Conservation (phyloP, 495 filamentous ascomycete species). For the Amphirosellinia nigrospora region DNA sequence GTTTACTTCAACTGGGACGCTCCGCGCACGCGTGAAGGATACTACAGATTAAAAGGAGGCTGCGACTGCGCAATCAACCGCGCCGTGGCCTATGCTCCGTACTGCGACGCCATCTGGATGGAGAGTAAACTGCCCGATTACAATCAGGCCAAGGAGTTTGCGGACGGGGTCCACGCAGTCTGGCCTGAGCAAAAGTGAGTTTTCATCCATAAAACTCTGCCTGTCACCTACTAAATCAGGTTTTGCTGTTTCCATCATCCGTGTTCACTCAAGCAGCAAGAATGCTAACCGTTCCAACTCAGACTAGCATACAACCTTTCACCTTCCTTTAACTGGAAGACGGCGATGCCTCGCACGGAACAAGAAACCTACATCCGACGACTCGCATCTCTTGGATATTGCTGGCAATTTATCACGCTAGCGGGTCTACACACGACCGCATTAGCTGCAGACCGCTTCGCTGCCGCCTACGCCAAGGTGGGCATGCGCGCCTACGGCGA, state of each 20-base stretch:
- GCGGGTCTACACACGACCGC: slow-evolving; percentile 97
- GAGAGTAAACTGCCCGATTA: slow-evolving; percentile 96
- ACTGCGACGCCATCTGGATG: slow-evolving; percentile 98
- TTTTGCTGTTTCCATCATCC: not conserved
- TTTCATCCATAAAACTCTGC: not conserved
- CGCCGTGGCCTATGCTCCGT: slow-evolving; percentile 90
- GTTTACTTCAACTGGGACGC: slow-evolving; percentile 94
- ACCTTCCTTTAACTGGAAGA: slow-evolving; percentile 99
- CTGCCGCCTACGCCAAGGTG: slow-evolving; percentile 75
- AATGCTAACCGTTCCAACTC: slow-evolving; percentile 26
- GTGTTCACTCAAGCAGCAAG: not conserved
- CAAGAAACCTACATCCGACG: slow-evolving; percentile 97
- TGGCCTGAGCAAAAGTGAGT: slow-evolving; percentile 95
- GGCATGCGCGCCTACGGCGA: slow-evolving; percentile 98
- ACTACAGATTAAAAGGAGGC: slow-evolving; percentile 89
- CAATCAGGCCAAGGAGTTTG: slow-evolving; percentile 91
- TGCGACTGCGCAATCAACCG: slow-evolving; percentile 92
- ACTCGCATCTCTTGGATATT: slow-evolving; percentile 87
- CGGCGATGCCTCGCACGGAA: slow-evolving; percentile 89
- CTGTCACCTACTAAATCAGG: not conserved
- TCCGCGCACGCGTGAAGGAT: slow-evolving; percentile 90
- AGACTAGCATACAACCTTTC: slow-evolving; percentile 97
- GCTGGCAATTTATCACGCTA: slow-evolving; percentile 99
- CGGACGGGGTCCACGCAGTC: slow-evolving; percentile 88
- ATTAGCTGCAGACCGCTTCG: slow-evolving; percentile 86